Percentiles rank a stretch among this genome's conserved stretches.
Evolutionary conservation across 257 asterid species (phyloP).

Genomic region (Cruciata laevipes): DNA sequence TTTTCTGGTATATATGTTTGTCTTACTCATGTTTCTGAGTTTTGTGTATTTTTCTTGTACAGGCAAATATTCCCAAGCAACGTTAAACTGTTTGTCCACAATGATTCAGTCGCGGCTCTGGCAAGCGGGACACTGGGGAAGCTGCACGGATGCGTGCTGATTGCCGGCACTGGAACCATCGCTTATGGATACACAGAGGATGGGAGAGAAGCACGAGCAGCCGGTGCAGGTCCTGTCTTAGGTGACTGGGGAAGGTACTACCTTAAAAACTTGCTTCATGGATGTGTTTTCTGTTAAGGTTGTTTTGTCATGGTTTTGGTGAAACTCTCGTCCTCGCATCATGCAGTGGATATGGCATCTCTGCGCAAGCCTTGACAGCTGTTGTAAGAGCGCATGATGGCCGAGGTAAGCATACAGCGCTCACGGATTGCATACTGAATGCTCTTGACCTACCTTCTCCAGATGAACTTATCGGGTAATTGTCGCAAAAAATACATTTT

Average conservation of each 20-base stretch:
- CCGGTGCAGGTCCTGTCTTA: slow-evolving; percentile 86
- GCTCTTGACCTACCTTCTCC: slow-evolving; percentile 61
- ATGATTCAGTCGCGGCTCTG: slow-evolving; percentile 86
- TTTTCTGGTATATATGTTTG: not conserved
- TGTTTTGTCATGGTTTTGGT: not conserved
- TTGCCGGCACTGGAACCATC: slow-evolving; percentile 88
- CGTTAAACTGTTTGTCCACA: slow-evolving; percentile 62
- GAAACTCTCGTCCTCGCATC: slow-evolving; percentile 7
- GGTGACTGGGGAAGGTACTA: slow-evolving; percentile 93
- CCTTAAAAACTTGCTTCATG: not conserved
- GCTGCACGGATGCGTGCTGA: slow-evolving; percentile 82
- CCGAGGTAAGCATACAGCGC: slow-evolving; percentile 65
- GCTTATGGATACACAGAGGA: slow-evolving; percentile 82
- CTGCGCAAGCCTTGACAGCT: slow-evolving; percentile 84
- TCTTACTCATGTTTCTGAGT: not conserved
- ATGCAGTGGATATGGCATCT: slow-evolving; percentile 83
- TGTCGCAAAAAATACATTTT: slow-evolving; percentile 12
- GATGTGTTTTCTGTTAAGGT: not conserved
- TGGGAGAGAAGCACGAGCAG: slow-evolving; percentile 83
- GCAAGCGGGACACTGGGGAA: slow-evolving; percentile 89
- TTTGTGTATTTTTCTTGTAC: not conserved
- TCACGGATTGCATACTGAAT: slow-evolving; percentile 40
- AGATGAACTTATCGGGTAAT: slow-evolving; percentile 79
- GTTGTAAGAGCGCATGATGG: slow-evolving; percentile 78
- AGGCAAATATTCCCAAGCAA: slow-evolving; percentile 81